These are phyloP conservation scores for Dryas drummondii DNA, from an alignment of 306 rosid species.

Conservation along the genomic window DNA sequence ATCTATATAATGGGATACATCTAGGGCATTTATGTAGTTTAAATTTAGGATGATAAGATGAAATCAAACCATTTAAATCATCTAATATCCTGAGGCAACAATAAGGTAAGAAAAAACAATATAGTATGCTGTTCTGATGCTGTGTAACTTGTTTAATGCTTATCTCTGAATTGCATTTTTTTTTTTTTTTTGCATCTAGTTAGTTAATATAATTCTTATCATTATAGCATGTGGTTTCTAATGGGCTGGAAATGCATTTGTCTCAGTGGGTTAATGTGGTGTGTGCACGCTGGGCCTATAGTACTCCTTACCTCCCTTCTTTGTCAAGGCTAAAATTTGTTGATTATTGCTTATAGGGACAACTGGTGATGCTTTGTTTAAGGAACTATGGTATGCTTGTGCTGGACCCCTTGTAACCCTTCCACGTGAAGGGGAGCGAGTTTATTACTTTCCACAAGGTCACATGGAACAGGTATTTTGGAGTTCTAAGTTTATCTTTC, in stretches of 20 bases:
- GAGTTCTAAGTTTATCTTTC: not conserved
- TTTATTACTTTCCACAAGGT: slow-evolving; percentile 96
- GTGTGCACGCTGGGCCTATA: not conserved
- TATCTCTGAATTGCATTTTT: not conserved
- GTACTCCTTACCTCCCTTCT: not conserved
- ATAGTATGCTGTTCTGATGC: not conserved
- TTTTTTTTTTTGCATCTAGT: not conserved
- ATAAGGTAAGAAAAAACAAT: not conserved
- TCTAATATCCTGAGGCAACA: not conserved
- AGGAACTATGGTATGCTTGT: slow-evolving; percentile 99
- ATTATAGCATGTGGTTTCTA: not conserved
- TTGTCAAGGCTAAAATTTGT: not conserved
- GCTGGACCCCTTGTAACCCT: slow-evolving; percentile 98
- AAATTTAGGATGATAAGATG: not conserved
- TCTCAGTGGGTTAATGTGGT: not conserved
- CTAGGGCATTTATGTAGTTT: not conserved
- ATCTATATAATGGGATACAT: not conserved
- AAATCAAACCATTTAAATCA: not conserved
- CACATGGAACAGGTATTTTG: slow-evolving; percentile 92
- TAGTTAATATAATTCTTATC: not conserved
- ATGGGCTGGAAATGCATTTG: not conserved
- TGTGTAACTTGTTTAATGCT: not conserved
- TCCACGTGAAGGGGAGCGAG: slow-evolving; percentile 88
- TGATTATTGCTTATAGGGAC: slow-evolving; percentile 43
- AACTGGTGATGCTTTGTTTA: slow-evolving; percentile 71